Base-by-base conservation (phyloP, 345 rosid genomes). In the Euclidium syriacum region DNA sequence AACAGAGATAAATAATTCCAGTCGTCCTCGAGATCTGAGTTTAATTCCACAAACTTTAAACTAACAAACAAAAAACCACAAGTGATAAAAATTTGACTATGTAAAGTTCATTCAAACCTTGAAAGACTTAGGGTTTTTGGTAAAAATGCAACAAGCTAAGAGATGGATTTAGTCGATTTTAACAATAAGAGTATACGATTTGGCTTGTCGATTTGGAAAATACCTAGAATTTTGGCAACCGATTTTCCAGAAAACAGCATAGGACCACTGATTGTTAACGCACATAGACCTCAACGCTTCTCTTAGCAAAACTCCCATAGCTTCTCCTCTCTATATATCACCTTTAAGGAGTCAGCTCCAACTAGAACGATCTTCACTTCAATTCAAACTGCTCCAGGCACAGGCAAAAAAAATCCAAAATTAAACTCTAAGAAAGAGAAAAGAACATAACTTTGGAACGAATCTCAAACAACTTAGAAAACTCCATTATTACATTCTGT, bases 201-300 rank as follows among this genome's bases (percentile, higher is more conserved):
- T n/a, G n/a, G n/a, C n/a, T n/a, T n/a, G n/a, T n/a, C n/a, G n/a
- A n/a, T n/a, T n/a, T n/a, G n/a, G n/a, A n/a, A n/a, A n/a, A n/a
- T 9, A 6, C 99, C 80, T 83, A 29, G 90, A 73, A 75, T 94
- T 94, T 68, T 90, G 97, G 73, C 85, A 85, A 57, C 95, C 97
- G 63, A 79, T 82, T 83, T 90, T 94, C 99, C 99, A 94, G 71
- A 94, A 87, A 59, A 84, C 95, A 75, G 97, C 90, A 71, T 87
- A 94, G 50, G 75, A 81, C 99, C 97, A 94, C 40, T 80, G 91
- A 66, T 80, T 73, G 10, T 56, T 81, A 49, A 75, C 83, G 24
- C 97, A 94, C 22, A 94, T 78, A 39, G 85, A 81, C 83, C 71
- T 90, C 73, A 94, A 75, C 29, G 85, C 90, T 70, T 94, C 90